phyloP scores from a whole-genome alignment of 306 rosid genomes.

The Ormosia emarginata region DNA sequence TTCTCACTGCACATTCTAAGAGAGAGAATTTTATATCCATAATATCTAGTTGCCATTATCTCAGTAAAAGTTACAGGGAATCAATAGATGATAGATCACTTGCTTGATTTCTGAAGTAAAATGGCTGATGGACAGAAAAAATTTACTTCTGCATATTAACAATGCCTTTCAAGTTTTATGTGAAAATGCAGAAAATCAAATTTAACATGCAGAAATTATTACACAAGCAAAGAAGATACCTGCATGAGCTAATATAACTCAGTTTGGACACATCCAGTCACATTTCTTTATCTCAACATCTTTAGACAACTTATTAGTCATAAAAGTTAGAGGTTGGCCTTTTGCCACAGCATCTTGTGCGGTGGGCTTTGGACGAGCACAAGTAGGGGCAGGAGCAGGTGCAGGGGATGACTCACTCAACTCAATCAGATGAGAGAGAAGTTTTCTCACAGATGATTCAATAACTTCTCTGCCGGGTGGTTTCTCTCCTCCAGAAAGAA shows the following conservation, averaged over 20 bases:
- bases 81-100: background rate
- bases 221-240: conserved; percentile 1
- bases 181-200: conserved; percentile 1
- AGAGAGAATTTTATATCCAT: background rate
- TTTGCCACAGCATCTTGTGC: conserved; percentile 16
- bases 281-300: conserved; percentile 69
- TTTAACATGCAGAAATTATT: background rate
- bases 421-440: conserved; percentile 65
- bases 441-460: conserved; percentile 73
- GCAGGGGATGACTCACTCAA: conserved; percentile 60
- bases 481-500: conserved; percentile 64
- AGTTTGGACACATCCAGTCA: conserved; percentile 92
- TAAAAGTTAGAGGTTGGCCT: conserved; percentile 22
- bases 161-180: background rate
- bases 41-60: conserved; percentile 1
- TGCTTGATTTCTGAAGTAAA: conserved; percentile 7
- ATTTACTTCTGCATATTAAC: conserved; percentile 13
- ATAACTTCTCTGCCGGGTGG: conserved; percentile 63
- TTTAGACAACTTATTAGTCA: conserved; percentile 23
- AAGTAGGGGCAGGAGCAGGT: conserved; percentile 44
- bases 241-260: conserved; percentile 32
- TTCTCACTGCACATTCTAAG: background rate
- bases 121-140: background rate
- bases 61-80: background rate
- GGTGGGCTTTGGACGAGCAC: conserved; percentile 41